Base-by-base conservation (phyloP, 306 rosid genomes). In the Crataegus laevigata region DNA sequence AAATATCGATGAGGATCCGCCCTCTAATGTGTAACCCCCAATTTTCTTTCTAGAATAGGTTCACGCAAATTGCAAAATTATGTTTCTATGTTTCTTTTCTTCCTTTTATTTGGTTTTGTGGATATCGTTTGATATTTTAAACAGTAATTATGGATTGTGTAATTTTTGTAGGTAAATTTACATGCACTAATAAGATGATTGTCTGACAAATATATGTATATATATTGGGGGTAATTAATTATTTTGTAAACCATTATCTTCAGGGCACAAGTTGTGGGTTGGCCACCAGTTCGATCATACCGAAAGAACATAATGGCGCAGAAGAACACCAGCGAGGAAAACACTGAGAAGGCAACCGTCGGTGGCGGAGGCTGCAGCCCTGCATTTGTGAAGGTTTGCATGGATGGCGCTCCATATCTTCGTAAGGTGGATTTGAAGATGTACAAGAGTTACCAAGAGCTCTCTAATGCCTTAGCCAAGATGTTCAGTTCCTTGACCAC, bases 251-350 rank as follows among this genome's bases (percentile, higher is more conserved):
- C 63, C 63, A 58, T 24, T 26, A 14, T 11, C 75, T 81, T 75
- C 87, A 96, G 99, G 87, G 87, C 97, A 75, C 99, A 92, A 78
- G 97, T 92, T 13, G 98, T 96, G 88, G 99, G 99, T 69, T 96
- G 99, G 99, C 99, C 99, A 77, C 99, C 99, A n/a, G 99, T 96
- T 89, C 81, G 96, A n/a, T 87, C 93, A 14, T 89, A 86, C 87
- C 84, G 99, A 76, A 96, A 92, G 97, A 96, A 92, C 84, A 80
- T 84, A 59, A 92, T 92, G 99, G 80, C 90, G 29, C 98, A 84
- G 36, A 96, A 96, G 81, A 88, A 38, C 30, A 78, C 34, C 68
- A 77, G 47, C 42, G 84, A 76, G 38, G 84, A 73, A 1, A 83
- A 59, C 0, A 68, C 55, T 17, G 85, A 87, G 75, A 94, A 88